Evolutionary conservation across 371 early-diverging fungal genomes (phyloP).

Genomic region (Syncephalastrum contaminatum): DNA sequence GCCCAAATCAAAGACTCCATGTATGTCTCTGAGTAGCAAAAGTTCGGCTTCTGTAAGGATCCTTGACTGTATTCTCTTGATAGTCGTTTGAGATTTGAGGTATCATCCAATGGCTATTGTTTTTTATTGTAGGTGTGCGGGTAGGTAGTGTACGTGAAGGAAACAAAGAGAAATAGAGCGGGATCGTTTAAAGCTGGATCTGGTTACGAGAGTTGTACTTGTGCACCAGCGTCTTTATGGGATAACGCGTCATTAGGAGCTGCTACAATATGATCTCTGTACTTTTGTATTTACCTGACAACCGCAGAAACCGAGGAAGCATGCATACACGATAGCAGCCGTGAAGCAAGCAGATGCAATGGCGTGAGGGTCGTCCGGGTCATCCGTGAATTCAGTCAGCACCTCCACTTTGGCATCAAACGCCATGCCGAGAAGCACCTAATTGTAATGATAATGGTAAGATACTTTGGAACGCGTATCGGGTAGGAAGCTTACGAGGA

Average conservation of each 20-base stretch:
- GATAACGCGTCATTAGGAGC: not conserved
- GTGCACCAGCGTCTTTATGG: conserved; percentile 37
- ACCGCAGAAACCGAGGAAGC: conserved; percentile 65
- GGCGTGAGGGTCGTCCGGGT: conserved; percentile 63
- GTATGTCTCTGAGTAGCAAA: too few relatives aligned
- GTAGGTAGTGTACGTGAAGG: too few relatives aligned
- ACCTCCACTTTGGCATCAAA: conserved; percentile 66
- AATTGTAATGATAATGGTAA: conserved; percentile 1
- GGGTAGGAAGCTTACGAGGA: conserved; percentile 21
- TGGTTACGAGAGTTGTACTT: conserved; percentile 52
- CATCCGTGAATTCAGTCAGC: conserved; percentile 59
- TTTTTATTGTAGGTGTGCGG: too few relatives aligned
- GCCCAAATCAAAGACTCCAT: too few relatives aligned
- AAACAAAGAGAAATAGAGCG: too few relatives aligned
- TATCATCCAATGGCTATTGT: too few relatives aligned
- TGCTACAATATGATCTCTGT: not conserved
- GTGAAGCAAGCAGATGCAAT: conserved; percentile 67
- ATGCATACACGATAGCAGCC: conserved; percentile 69
- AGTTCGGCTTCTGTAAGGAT: too few relatives aligned
- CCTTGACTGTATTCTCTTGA: too few relatives aligned
- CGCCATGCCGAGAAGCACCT: conserved; percentile 60
- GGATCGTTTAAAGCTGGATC: conserved; percentile 40
- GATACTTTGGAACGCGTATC: not conserved
- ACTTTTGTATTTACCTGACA: conserved; percentile 53
- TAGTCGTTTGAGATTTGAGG: too few relatives aligned